A percentile compares a stretch with the other conserved stretches of the same genome.
Evolutionary conservation across 495 filamentous ascomycete species (phyloP).

Genomic region (Penicillium riverlandense): DNA sequence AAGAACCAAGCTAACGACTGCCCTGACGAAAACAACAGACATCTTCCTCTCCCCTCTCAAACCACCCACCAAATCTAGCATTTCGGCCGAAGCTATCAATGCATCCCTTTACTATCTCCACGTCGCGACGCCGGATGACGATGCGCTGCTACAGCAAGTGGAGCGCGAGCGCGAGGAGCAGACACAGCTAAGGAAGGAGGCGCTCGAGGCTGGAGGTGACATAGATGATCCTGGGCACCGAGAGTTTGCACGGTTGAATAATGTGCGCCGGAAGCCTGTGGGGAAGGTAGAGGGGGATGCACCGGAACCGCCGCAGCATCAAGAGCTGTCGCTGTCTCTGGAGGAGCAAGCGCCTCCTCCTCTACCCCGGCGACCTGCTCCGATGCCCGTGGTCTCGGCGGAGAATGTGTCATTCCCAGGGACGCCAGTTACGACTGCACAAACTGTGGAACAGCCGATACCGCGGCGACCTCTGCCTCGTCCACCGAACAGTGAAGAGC

Average conservation of each 20-base stretch:
- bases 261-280: slow-evolving; percentile 38
- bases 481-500: slow-evolving; percentile 21
- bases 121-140: slow-evolving; percentile 58
- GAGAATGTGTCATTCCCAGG: slow-evolving; percentile 18
- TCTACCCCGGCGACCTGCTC: slow-evolving; percentile 11
- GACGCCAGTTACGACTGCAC: slow-evolving; percentile 7
- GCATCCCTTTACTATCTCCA: slow-evolving; percentile 90
- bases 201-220: slow-evolving; percentile 12
- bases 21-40: slow-evolving; percentile 43
- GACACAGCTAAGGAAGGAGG: slow-evolving; percentile 40
- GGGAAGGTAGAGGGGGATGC: slow-evolving; percentile 7
- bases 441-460: neutral
- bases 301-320: slow-evolving; percentile 6
- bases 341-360: slow-evolving; percentile 7
- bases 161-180: slow-evolving; percentile 33
- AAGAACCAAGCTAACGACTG: too few species aligned
- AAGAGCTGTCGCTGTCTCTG: too few species aligned
- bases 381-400: slow-evolving; percentile 12
- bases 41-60: slow-evolving; percentile 89
- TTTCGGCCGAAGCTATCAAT: slow-evolving; percentile 79
- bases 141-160: slow-evolving; percentile 41
- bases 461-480: slow-evolving; percentile 22
- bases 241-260: slow-evolving; percentile 31
- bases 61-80: slow-evolving; percentile 70
- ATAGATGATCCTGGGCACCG: slow-evolving; percentile 15